Evolutionary conservation across 116 monocot genomes (phyloP).

Genomic region (Cymodocea nodosa): DNA sequence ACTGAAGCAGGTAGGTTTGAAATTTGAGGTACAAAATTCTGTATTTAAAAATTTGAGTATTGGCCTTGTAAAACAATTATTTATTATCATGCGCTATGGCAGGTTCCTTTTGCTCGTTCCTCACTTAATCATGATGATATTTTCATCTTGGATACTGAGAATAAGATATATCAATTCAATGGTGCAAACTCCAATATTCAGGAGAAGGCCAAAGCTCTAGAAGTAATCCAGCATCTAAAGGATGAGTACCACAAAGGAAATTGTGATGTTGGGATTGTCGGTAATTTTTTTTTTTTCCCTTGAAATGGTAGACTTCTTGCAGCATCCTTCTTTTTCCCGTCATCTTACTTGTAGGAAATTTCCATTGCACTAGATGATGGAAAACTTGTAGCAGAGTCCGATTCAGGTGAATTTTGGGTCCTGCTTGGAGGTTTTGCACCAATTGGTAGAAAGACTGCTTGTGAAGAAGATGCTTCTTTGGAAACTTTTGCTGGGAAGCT

Average conservation of each 20-base stretch:
- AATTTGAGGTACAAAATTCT: not conserved
- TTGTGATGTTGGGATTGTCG: constrained; percentile 87
- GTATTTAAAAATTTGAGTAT: not conserved
- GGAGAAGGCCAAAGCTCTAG: constrained; percentile 95
- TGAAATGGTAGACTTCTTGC: not conserved
- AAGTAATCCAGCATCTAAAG: constrained; percentile 85
- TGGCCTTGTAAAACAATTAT: not conserved
- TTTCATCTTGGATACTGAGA: constrained; percentile 89
- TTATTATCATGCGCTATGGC: constrained; percentile 1
- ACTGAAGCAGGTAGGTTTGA: constrained; percentile 61
- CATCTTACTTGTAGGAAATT: not conserved
- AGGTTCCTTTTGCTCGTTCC: constrained; percentile 95
- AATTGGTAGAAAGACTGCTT: constrained; percentile 44
- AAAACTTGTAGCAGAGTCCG: constrained; percentile 35
- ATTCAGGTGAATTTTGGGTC: constrained; percentile 83
- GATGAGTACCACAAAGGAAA: constrained; percentile 82
- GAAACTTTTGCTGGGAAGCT: constrained; percentile 45
- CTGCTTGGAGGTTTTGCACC: constrained; percentile 97
- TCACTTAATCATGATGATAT: constrained; percentile 98
- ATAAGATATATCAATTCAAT: constrained; percentile 96
- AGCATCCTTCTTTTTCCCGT: not conserved
- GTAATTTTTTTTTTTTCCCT: constrained; percentile 15
- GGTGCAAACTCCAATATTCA: constrained; percentile 95
- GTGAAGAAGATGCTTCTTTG: constrained; percentile 48
- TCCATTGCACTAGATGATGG: constrained; percentile 55